A percentile compares a stretch with the other conserved stretches of the same genome.
These are phyloP conservation scores for Blastocystis sp. DNA, from an alignment of 352 stramenopile species.

Conservation along the genomic window DNA sequence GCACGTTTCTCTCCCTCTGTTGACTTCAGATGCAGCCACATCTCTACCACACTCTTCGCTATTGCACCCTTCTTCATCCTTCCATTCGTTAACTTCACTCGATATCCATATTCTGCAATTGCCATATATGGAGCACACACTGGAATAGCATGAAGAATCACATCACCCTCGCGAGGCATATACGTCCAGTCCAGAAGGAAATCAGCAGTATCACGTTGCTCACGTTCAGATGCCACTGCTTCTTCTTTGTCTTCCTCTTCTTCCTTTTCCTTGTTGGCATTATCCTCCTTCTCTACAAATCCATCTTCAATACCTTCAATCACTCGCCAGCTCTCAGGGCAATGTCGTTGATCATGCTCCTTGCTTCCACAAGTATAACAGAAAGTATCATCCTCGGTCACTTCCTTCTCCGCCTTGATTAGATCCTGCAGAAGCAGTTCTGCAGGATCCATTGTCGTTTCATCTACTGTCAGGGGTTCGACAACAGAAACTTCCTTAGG, in stretches of 20 bases:
- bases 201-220: constrained; percentile 71
- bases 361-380: constrained; percentile 59
- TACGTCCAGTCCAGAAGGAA: constrained; percentile 78
- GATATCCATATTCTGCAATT: constrained; percentile 76
- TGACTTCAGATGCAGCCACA: constrained; percentile 66
- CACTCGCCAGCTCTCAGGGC: constrained; percentile 53
- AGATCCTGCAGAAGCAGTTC: neutral
- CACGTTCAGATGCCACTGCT: constrained; percentile 67
- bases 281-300: constrained; percentile 24
- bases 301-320: constrained; percentile 27
- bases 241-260: constrained; percentile 64
- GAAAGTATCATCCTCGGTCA: neutral
- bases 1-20: constrained; percentile 74
- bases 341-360: constrained; percentile 31
- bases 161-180: constrained; percentile 69
- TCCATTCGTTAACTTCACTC: constrained; percentile 76
- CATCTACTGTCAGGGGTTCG: neutral
- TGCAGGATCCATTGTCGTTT: neutral
- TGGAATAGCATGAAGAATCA: constrained; percentile 75
- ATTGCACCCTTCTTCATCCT: constrained; percentile 78
- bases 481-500: neutral
- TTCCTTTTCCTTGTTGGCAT: constrained; percentile 51
- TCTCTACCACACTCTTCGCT: constrained; percentile 74
- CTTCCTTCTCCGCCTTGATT: neutral
- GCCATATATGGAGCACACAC: constrained; percentile 78